Evolutionary conservation across 2,329 filamentous ascomycete genomes (phyloP).

Genomic region (Mycosphaerella sp.): DNA sequence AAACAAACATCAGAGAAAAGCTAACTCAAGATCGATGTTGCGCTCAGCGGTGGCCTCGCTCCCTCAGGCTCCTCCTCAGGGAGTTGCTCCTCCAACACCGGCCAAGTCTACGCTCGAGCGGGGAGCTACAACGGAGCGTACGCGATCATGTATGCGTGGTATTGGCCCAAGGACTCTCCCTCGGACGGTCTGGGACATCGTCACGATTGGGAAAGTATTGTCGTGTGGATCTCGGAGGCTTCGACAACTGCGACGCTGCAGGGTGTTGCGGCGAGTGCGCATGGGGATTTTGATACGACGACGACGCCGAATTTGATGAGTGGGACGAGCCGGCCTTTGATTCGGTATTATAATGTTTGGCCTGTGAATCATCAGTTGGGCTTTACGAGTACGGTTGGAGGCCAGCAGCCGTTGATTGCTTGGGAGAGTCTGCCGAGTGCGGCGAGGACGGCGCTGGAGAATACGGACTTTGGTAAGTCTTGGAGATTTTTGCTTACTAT

Average conservation of each 20-base stretch:
- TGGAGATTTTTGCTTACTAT: too few species aligned
- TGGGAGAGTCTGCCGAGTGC: conserved; percentile 45
- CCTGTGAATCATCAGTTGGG: conserved; percentile 45
- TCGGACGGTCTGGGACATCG: conserved; percentile 44
- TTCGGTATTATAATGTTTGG: conserved; percentile 45
- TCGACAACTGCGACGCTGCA: conserved; percentile 39
- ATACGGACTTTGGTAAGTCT: conserved; percentile 40
- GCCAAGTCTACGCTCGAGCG: conserved; percentile 48
- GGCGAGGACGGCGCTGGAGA: conserved; percentile 40
- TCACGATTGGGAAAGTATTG: conserved; percentile 52
- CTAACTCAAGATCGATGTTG: not conserved
- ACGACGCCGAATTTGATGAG: conserved; percentile 37
- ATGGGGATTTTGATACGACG: conserved; percentile 45
- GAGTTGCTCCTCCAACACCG: conserved; percentile 41
- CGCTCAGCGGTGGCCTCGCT: conserved; percentile 39
- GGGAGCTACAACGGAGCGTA: conserved; percentile 38
- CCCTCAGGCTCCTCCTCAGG: conserved; percentile 36
- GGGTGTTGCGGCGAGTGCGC: conserved; percentile 48
- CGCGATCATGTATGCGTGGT: conserved; percentile 51
- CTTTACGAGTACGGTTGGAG: conserved; percentile 35
- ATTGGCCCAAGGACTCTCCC: conserved; percentile 45
- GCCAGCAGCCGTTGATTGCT: conserved; percentile 39
- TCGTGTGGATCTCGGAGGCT: conserved; percentile 46
- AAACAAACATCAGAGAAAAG: not conserved
- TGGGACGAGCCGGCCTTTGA: conserved; percentile 40